Conservation (phyloP, 495 filamentous ascomycete genomes). For the Lophiotrema nucula region DNA sequence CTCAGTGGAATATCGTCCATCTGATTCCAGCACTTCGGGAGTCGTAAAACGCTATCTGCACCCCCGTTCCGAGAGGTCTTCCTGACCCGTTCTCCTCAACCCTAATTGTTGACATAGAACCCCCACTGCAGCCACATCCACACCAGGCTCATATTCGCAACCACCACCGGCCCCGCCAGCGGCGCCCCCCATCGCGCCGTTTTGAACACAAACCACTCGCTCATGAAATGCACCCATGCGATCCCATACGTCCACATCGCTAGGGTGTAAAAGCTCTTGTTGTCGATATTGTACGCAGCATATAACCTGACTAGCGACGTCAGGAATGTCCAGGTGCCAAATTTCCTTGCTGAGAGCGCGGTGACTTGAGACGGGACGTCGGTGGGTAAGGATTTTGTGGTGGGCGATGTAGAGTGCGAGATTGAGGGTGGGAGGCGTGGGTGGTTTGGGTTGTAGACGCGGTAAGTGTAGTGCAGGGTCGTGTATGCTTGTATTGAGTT, state of each 20-base stretch:
- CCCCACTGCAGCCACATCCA: slow-evolving; percentile 82
- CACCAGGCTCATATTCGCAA: slow-evolving; percentile 63
- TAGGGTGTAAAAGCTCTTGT: slow-evolving; percentile 70
- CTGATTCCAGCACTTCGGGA: no score
- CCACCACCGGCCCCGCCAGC: slow-evolving; percentile 68
- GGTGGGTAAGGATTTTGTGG: slow-evolving; percentile 33
- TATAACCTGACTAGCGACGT: slow-evolving; percentile 74
- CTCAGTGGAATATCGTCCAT: no score
- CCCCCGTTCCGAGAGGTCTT: no score
- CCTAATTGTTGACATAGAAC: slow-evolving; percentile 53
- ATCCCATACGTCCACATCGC: slow-evolving; percentile 76
- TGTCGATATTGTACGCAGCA: slow-evolving; percentile 78
- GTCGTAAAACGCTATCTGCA: no score
- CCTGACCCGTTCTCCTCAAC: no score
- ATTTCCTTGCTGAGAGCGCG: slow-evolving; percentile 74
- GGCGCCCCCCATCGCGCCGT: slow-evolving; percentile 68
- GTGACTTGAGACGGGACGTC: slow-evolving; percentile 50
- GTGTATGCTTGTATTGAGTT: slow-evolving; percentile 81
- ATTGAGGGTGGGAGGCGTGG: slow-evolving; percentile 36
- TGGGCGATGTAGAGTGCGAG: slow-evolving; percentile 37
- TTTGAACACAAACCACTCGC: slow-evolving; percentile 74
- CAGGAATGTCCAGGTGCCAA: slow-evolving; percentile 89
- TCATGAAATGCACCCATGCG: slow-evolving; percentile 76
- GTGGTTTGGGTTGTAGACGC: slow-evolving; percentile 63
- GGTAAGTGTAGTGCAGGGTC: slow-evolving; percentile 68